A percentile compares a stretch with the other conserved stretches of the same genome.
phyloP scores from a whole-genome alignment of 352 stramenopile species.

The Pythium sp. region DNA sequence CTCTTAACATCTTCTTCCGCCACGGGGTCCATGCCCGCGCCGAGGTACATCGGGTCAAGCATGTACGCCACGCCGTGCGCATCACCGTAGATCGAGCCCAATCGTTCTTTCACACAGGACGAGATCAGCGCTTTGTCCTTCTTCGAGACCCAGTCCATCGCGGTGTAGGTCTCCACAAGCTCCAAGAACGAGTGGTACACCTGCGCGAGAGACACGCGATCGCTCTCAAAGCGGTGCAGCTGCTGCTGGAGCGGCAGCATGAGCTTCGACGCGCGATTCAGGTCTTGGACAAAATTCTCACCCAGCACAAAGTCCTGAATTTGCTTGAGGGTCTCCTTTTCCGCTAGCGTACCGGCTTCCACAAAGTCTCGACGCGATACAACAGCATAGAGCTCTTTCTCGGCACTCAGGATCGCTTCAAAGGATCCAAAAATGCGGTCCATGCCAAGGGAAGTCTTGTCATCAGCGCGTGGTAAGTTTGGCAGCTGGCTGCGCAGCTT shows the following conservation, averaged over 20 bases:
- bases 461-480: slow-evolving; percentile 11
- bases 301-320: slow-evolving; percentile 69
- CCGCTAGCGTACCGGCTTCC: slow-evolving; percentile 29
- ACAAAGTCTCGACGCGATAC: slow-evolving; percentile 65
- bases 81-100: slow-evolving; percentile 63
- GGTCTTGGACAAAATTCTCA: slow-evolving; percentile 56
- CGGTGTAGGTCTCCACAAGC: slow-evolving; percentile 41
- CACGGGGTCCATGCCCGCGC: slow-evolving; percentile 39
- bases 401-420: slow-evolving; percentile 46
- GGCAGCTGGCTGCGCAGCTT: slow-evolving; percentile 36
- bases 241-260: slow-evolving; percentile 57
- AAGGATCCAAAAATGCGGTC: slow-evolving; percentile 32
- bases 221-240: slow-evolving; percentile 41
- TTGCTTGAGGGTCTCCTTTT: slow-evolving; percentile 46
- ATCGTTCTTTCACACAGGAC: slow-evolving; percentile 58
- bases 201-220: slow-evolving; percentile 45
- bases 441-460: neutral
- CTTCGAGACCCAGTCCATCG: slow-evolving; percentile 64
- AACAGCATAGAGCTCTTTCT: slow-evolving; percentile 48
- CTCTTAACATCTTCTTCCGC: slow-evolving; percentile 44
- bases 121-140: slow-evolving; percentile 73
- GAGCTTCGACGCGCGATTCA: slow-evolving; percentile 53
- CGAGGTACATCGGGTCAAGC: slow-evolving; percentile 56
- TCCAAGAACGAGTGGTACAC: slow-evolving; percentile 51
- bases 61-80: slow-evolving; percentile 59